Percentiles rank a stretch among this genome's conserved stretches.
Evolutionary conservation across 257 asterid species (phyloP).

Genomic region (Verbascum thapsus): DNA sequence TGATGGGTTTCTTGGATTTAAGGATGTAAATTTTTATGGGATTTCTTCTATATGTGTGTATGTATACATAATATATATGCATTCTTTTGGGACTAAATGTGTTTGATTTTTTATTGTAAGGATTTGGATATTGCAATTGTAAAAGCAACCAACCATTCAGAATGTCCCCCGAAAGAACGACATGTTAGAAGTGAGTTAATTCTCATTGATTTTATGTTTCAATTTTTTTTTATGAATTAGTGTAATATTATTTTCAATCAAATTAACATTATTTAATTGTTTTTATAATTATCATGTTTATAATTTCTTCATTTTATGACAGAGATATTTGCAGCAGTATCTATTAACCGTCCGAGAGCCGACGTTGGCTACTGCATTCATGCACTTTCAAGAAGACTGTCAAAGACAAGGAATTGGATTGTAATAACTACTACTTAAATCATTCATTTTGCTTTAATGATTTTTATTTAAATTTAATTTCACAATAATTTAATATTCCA

Average conservation of each 20-base stretch:
- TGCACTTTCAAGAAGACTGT: slow-evolving; percentile 73
- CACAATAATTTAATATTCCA: not conserved
- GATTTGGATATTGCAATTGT: slow-evolving; percentile 91
- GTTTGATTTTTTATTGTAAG: slow-evolving; percentile 34
- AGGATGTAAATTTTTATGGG: too few relatives aligned
- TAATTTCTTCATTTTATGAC: slow-evolving; percentile 3
- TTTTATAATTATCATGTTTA: not conserved
- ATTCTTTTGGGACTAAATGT: not conserved
- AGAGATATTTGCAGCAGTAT: slow-evolving; percentile 70
- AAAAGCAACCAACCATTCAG: slow-evolving; percentile 87
- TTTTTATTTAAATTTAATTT: not conserved
- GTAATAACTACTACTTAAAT: slow-evolving; percentile 48
- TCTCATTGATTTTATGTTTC: slow-evolving; percentile 8
- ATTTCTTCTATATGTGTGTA: too few relatives aligned
- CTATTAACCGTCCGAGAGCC: slow-evolving; percentile 76
- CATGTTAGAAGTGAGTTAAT: slow-evolving; percentile 78
- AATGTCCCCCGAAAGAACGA: slow-evolving; percentile 87
- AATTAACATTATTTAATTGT: too few relatives aligned
- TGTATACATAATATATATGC: not conserved
- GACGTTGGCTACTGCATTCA: slow-evolving; percentile 92
- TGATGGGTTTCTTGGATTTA: too few relatives aligned
- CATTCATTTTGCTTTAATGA: not conserved
- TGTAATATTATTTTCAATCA: too few relatives aligned
- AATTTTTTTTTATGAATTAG: not conserved
- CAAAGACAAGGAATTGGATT: slow-evolving; percentile 78